Conservation (phyloP, 2,329 filamentous ascomycete genomes). For the Sporothrix sp. region DNA sequence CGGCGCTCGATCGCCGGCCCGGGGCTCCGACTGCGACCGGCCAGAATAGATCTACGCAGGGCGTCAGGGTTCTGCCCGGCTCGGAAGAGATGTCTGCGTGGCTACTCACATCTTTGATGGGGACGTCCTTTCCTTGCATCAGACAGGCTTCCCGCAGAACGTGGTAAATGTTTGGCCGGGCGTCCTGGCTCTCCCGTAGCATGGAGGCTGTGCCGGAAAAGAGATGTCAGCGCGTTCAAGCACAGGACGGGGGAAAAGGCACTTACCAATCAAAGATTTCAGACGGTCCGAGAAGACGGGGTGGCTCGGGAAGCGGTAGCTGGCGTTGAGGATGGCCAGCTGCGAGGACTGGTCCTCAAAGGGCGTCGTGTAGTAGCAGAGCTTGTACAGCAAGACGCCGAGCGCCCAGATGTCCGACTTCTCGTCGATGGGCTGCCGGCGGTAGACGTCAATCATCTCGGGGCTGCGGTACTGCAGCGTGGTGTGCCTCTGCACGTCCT, state of each 20-base stretch:
- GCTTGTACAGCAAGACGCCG: conserved; percentile 89
- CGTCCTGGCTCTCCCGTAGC: conserved; percentile 71
- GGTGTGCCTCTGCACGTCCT: conserved; percentile 94
- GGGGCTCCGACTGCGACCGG: conserved; percentile 53
- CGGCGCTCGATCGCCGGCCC: conserved; percentile 41
- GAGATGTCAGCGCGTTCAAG: not conserved
- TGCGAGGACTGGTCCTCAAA: conserved; percentile 90
- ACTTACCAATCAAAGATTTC: conserved; percentile 78
- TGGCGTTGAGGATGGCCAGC: conserved; percentile 93
- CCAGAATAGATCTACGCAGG: conserved; percentile 57
- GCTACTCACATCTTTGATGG: conserved; percentile 71
- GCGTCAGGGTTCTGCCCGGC: conserved; percentile 12
- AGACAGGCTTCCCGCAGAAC: conserved; percentile 76
- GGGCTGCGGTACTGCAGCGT: conserved; percentile 96
- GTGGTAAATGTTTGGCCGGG: conserved; percentile 87
- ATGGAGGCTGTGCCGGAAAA: conserved; percentile 55
- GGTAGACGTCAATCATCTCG: conserved; percentile 97
- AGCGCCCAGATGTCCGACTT: conserved; percentile 98
- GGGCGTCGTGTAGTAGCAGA: conserved; percentile 98
- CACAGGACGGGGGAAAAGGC: not conserved
- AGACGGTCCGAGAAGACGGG: conserved; percentile 82
- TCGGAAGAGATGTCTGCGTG: not conserved
- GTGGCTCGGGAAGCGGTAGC: conserved; percentile 81
- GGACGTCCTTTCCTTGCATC: conserved; percentile 80
- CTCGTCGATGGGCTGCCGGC: conserved; percentile 92